A percentile compares a stretch with the other conserved stretches of the same genome.
Conservation (phyloP, 2,329 filamentous ascomycete genomes). For the Aureobasidium sp. region DNA sequence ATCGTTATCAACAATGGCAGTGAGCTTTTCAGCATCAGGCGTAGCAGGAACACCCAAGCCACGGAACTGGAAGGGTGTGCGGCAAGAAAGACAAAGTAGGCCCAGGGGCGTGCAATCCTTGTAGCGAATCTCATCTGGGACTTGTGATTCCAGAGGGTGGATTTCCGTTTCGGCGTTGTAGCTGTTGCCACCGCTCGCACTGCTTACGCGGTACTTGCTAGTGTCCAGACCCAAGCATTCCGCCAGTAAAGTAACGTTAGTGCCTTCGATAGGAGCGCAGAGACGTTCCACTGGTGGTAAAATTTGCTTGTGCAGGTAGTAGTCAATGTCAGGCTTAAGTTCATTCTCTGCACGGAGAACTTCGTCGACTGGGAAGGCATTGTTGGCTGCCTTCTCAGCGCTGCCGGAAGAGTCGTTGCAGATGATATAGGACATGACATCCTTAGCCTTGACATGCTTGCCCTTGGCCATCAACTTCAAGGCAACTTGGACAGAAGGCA, state of each 20-base stretch:
- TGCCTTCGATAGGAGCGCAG: constrained; percentile 90
- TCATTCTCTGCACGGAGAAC: constrained; percentile 67
- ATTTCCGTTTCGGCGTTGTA: constrained; percentile 52
- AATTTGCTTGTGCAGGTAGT: constrained; percentile 97
- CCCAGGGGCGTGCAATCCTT: constrained; percentile 67
- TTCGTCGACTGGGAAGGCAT: constrained; percentile 80
- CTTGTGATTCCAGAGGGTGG: constrained; percentile 86
- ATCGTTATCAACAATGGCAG: constrained; percentile 55
- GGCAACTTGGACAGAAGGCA: constrained; percentile 96
- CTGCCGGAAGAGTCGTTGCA: constrained; percentile 59
- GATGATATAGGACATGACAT: constrained; percentile 94
- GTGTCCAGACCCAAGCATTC: constrained; percentile 91
- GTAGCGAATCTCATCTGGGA: constrained; percentile 86
- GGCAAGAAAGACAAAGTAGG: constrained; percentile 76
- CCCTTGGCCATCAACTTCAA: constrained; percentile 79
- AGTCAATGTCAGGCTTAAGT: constrained; percentile 86
- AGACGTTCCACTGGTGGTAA: constrained; percentile 96
- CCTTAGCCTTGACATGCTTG: constrained; percentile 81
- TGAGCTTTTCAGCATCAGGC: constrained; percentile 25
- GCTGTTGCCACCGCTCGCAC: constrained; percentile 44
- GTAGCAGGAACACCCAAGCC: constrained; percentile 48
- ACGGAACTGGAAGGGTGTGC: constrained; percentile 62
- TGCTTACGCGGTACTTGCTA: constrained; percentile 71
- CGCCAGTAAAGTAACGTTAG: constrained; percentile 79
- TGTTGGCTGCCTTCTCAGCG: constrained; percentile 67